Evolutionary conservation across 2,329 filamentous ascomycete species (phyloP), one percentile per base, ranked within the genome.

Genomic region (Lasiodiplodia sp.): DNA sequence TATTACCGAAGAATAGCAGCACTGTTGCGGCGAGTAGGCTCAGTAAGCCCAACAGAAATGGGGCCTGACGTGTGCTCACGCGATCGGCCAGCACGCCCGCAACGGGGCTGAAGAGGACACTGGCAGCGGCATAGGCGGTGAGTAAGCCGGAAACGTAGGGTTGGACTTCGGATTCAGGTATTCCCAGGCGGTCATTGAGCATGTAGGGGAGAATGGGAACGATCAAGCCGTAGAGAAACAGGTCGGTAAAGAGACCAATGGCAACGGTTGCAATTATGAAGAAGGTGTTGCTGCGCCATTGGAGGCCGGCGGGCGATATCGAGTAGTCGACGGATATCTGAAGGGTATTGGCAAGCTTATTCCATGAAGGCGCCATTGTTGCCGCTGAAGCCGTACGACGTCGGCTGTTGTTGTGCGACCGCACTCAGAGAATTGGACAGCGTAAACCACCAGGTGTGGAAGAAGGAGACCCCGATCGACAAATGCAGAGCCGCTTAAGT

Each of bases 231-330:
- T 89, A 89, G 2, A 89, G 81, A 74, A 89, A 89, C 10, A 89
- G 76, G 72, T 89, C 87, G 0, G 85, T 86, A 72, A 88, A 88
- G 2, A 87, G 80, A 47, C 84, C 86, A 21, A 87, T 76, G 3
- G 81, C 83, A 8, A 90, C 86, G 2, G 87, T 89, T 5, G 82
- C 76, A 49, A 88, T 75, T 71, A 90, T 88, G 79, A 90, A 90
- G 53, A 83, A 72, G 2, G 86, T 87, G 67, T 84, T 87, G 14
- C 87, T 88, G 21, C 88, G 84, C 83, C 85, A 87, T 79, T 76
- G 70, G 2, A 87, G 75, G 18, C 84, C 77, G n/a, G 31, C 21
- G 2, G 68, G 68, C 2, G 21, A 10, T 0, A 52, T 25, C 3
- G 55, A 60, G 28, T 67, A 67, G 55, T 62, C 66, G 40, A 49